Base-by-base conservation (phyloP, 2,329 filamentous ascomycete genomes). In the Penicillium sclerotiorum region DNA sequence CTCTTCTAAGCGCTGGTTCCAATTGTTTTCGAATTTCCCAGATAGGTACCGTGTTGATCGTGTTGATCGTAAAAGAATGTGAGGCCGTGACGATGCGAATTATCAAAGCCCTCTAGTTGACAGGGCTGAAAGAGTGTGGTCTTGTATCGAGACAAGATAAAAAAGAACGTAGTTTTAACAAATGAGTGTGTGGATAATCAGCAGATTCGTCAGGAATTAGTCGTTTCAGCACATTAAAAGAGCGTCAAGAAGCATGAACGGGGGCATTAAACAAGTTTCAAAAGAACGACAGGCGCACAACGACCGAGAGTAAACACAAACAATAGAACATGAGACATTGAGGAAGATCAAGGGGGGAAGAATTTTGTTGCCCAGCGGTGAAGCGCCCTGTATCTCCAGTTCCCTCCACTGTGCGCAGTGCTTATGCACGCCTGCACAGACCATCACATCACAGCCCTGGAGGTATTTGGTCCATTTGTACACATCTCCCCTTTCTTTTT, bases 281-380 rank as follows among this genome's bases (percentile, higher is more conserved):
- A 60, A 56, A 59, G 49, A 61, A 61, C 53, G 61, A 65, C 60
- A 60, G 60, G 61, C 53, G 55, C 40, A 62, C 52, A 57, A 58
- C 49, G 59, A 56, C 61, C 60, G 64, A 61, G 62, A 61, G 58
- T 42, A 32, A 45, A 30, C 25, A 43, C 42, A 45, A 33, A 39
- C 43, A 42, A 22, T 39, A 15, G 30, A 56, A 54, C 41, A 48
- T 52, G 57, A 50, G 55, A 60, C 49, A 55, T 37, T 43, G 40
- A 43, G 47, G 49, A 55, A 55, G 33, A 30, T 42, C 53, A 47
- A 50, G 35, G 49, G 53, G 50, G 50, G 49, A 52, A 56, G 60
- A 62, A 61, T 65, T 59, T 57, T 49, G 59, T 63, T 62, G 55
- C 56, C 54, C 62, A 63, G 63, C 64, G 64, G 62, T 63, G 58